Evolutionary conservation across 2,329 filamentous ascomycete genomes (phyloP).

Genomic region (Colletotrichum ledebouriae): DNA sequence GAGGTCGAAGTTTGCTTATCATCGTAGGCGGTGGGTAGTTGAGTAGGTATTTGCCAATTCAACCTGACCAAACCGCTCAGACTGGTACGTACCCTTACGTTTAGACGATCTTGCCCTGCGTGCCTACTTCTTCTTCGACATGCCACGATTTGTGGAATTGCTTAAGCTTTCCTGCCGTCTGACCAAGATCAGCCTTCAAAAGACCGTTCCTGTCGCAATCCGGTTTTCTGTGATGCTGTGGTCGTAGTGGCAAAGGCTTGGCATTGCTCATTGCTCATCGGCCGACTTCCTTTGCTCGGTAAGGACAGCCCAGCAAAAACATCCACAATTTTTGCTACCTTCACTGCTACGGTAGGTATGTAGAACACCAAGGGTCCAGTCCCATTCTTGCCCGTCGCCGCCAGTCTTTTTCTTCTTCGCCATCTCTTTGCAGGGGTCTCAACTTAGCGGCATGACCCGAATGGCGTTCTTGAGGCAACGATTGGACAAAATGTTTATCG

Average conservation of each 20-base stretch:
- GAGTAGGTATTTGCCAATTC: not conserved
- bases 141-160: conserved; percentile 26
- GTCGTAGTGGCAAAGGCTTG: conserved; percentile 41
- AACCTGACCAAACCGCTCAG: not conserved
- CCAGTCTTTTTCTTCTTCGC: conserved; percentile 20
- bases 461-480: not conserved
- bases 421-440: conserved; percentile 22
- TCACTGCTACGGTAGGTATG: too few relatives aligned
- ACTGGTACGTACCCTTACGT: conserved; percentile 2
- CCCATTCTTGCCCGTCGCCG: conserved; percentile 20
- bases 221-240: conserved; percentile 32
- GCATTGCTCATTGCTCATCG: conserved; percentile 38
- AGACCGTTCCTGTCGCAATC: conserved; percentile 42
- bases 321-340: conserved; percentile 17
- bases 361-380: conserved; percentile 21
- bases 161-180: conserved; percentile 32
- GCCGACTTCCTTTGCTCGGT: conserved; percentile 13
- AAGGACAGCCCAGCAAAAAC: conserved; percentile 23
- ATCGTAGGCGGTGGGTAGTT: not conserved
- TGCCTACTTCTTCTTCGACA: not conserved
- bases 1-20: conserved; percentile 19
- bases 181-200: conserved; percentile 38
- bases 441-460: conserved; percentile 30
- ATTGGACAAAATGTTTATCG: conserved; percentile 30
- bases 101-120: conserved; percentile 15